Evolutionary conservation across 805 yeast species (phyloP).

Genomic region (Sugiyamaella smithiae): DNA sequence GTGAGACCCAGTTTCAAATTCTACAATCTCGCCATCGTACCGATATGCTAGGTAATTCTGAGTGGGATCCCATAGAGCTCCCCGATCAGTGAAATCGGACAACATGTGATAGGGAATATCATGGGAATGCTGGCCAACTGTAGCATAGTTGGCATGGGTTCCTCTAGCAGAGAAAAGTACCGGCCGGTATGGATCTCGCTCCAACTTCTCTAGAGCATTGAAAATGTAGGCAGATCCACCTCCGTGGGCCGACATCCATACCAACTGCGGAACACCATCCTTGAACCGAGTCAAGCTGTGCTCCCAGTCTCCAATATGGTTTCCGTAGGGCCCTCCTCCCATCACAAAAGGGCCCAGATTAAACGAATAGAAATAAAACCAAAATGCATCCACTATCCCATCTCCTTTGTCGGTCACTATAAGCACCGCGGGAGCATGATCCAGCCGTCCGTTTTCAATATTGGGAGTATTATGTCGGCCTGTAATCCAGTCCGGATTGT

Average conservation of each 20-base stretch:
- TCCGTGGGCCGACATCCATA: constrained; percentile 98
- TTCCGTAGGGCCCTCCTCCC: constrained; percentile 97
- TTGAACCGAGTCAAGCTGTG: constrained; percentile 84
- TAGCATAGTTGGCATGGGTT: constrained; percentile 94
- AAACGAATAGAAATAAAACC: constrained; percentile 95
- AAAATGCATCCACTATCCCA: constrained; percentile 91
- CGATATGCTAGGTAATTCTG: constrained; percentile 79
- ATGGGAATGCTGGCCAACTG: constrained; percentile 95
- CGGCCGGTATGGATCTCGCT: constrained; percentile 51
- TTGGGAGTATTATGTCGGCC: constrained; percentile 68
- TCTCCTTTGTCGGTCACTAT: constrained; percentile 89
- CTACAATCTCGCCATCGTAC: constrained; percentile 55
- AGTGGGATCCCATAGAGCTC: constrained; percentile 93
- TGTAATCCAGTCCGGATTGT: constrained; percentile 80
- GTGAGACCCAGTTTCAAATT: constrained; percentile 40
- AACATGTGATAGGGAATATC: constrained; percentile 90
- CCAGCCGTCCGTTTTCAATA: constrained; percentile 64
- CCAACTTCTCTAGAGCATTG: constrained; percentile 67
- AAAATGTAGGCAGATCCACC: constrained; percentile 90
- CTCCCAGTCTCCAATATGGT: constrained; percentile 98
- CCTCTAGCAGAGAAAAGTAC: constrained; percentile 89
- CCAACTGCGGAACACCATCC: constrained; percentile 72
- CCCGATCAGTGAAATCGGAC: constrained; percentile 91
- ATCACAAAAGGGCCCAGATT: constrained; percentile 94
- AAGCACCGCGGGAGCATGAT: constrained; percentile 74